Conservation (phyloP, 805 yeast species). For the Ogataea allantospora region DNA sequence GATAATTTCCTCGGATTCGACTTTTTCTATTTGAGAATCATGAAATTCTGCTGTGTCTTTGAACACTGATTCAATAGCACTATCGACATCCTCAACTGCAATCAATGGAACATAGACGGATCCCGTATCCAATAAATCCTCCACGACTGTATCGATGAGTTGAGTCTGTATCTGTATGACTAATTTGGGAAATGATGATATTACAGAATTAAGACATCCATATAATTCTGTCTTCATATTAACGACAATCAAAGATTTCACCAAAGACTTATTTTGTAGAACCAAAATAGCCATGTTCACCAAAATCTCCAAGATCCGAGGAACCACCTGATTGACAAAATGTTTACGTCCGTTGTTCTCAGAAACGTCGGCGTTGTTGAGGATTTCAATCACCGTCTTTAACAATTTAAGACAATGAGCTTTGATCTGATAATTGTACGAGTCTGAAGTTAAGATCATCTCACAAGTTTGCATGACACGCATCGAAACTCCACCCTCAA, state of each 20-base stretch:
- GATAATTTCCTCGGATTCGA: conserved; percentile 23
- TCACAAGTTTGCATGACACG: conserved; percentile 52
- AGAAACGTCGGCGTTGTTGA: conserved; percentile 50
- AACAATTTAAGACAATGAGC: conserved; percentile 51
- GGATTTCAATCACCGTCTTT: conserved; percentile 49
- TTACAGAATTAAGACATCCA: conserved; percentile 25
- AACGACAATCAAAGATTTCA: conserved; percentile 20
- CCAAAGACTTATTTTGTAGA: conserved; percentile 1
- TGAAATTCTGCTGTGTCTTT: conserved; percentile 23
- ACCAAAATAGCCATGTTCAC: conserved; percentile 12
- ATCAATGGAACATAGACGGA: conserved; percentile 22
- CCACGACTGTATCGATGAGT: conserved; percentile 15
- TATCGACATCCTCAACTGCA: conserved; percentile 4
- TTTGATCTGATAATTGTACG: conserved; percentile 37
- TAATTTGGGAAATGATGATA: conserved; percentile 25
- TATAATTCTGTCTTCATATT: conserved; percentile 31
- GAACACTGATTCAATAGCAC: conserved; percentile 11
- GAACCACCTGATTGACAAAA: conserved; percentile 34
- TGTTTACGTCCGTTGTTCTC: conserved; percentile 37
- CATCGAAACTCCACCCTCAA: conserved; percentile 66
- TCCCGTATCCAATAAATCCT: conserved; percentile 22
- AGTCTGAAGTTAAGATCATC: conserved; percentile 34
- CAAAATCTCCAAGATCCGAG: conserved; percentile 28
- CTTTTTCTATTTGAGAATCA: conserved; percentile 23
- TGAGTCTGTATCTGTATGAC: conserved; percentile 12